Evolutionary conservation across 2,329 filamentous ascomycete species (phyloP), one percentile per base, ranked within the genome.

Genomic region (Fusarium tanahbumbuense): DNA sequence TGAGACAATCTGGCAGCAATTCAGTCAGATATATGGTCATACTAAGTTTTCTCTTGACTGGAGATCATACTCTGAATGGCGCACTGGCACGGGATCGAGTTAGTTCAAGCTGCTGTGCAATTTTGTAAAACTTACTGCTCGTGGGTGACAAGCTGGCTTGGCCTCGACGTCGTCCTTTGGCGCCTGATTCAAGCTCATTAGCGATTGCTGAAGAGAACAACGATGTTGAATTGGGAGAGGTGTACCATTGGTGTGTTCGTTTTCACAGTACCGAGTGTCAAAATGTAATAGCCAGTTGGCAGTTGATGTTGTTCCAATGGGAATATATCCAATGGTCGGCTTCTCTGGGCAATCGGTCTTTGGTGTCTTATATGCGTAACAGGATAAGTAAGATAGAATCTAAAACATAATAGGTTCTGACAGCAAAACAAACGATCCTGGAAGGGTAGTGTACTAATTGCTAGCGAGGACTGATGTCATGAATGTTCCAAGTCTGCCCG

Each of bases 91-190:
- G 27, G n/a, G 49, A 76, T 68, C 28, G 48, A 44, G 12, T 55
- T 37, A 53, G 23, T 23, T 11, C 20, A 27, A 22, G 15, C 47
- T 49, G 25, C 15, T 9, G n/a, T 22, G 22, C 16, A 22, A 40
- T 13, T 32, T 53, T 53, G n/a, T 34, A 49, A 20, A 65, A 77
- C 91, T 80, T 82, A 94, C 92, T 67, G 94, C 95, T 77, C 91
- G 88, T 61, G 93, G 88, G 83, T 97, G 94, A 77, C 94, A 98
- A 25, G 94, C 91, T 67, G 93, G 93, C 75, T 92, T 88, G 37
- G 88, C 87, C 63, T 88, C 88, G 37, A 97, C 80, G 78, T 94
- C 93, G 76, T 92, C 86, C 74, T 93, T 89, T 16, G 91, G 79
- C 47, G 73, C 59, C 71, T 60, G 15, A 23, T 49, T 42, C 30